Percentiles rank a stretch among this genome's conserved stretches.
Evolutionary conservation across 1,139 yeast species (phyloP).

Genomic region (Pichia sp.): DNA sequence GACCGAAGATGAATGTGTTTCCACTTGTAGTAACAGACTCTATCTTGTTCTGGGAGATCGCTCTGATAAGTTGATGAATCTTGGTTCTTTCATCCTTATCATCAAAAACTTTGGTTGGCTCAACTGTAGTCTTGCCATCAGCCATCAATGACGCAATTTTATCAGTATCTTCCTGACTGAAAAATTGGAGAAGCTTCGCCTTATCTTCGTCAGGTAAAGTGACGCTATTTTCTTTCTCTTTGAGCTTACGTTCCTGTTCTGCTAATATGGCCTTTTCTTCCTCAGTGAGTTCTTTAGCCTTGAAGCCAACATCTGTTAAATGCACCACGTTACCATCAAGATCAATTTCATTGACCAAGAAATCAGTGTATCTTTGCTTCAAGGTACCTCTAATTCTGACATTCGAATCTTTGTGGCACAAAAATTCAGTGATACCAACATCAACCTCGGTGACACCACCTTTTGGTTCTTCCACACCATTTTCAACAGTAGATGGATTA

Average conservation of each 20-base stretch:
- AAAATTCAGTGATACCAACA: slow-evolving; percentile 76
- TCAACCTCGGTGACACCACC: slow-evolving; percentile 43
- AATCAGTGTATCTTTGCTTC: slow-evolving; percentile 91
- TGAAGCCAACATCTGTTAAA: slow-evolving; percentile 66
- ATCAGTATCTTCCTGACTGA: slow-evolving; percentile 55
- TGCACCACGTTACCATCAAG: slow-evolving; percentile 64
- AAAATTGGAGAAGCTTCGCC: slow-evolving; percentile 38
- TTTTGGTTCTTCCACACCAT: not conserved
- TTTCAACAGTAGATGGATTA: too few species aligned
- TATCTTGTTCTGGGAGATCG: slow-evolving; percentile 63
- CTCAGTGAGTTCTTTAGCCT: slow-evolving; percentile 44
- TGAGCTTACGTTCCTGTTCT: slow-evolving; percentile 29
- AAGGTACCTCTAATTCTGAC: slow-evolving; percentile 75
- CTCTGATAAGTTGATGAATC: slow-evolving; percentile 70
- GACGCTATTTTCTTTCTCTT: slow-evolving; percentile 29
- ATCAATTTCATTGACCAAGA: slow-evolving; percentile 83
- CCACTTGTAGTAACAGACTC: slow-evolving; percentile 73
- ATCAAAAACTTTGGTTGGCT: slow-evolving; percentile 49
- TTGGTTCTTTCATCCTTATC: slow-evolving; percentile 69
- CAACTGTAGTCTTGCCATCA: slow-evolving; percentile 48
- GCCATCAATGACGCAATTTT: slow-evolving; percentile 49
- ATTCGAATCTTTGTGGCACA: slow-evolving; percentile 10
- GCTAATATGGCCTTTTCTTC: slow-evolving; percentile 32
- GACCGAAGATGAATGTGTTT: slow-evolving; percentile 56
- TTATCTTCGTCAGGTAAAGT: slow-evolving; percentile 41